These are phyloP conservation scores for Hypoxylon trugodes DNA, from an alignment of 495 filamentous ascomycete genomes.

Conservation along the genomic window DNA sequence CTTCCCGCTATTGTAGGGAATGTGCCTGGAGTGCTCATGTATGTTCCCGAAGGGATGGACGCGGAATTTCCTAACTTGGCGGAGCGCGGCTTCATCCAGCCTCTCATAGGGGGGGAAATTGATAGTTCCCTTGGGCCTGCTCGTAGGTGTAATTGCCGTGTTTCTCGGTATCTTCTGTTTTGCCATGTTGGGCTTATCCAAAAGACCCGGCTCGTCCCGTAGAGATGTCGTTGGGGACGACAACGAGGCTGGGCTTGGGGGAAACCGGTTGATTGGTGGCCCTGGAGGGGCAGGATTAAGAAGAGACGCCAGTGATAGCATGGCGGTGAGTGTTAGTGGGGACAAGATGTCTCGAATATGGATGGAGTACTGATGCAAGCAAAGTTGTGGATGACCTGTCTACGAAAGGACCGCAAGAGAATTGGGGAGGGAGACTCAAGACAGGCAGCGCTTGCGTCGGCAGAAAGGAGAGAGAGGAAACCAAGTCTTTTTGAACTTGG, in stretches of 20 bases:
- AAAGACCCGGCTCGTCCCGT: constrained; percentile 36
- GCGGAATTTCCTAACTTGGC: constrained; percentile 66
- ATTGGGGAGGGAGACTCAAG: constrained; percentile 41
- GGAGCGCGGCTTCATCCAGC: constrained; percentile 61
- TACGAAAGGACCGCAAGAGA: constrained; percentile 36
- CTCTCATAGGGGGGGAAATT: constrained; percentile 74
- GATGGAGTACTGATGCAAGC: constrained; percentile 42
- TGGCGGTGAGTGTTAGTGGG: constrained; percentile 48
- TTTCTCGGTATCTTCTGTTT: constrained; percentile 65
- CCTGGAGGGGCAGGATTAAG: constrained; percentile 66
- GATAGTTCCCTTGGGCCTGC: constrained; percentile 66
- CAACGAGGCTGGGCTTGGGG: constrained; percentile 43
- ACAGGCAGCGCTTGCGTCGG: constrained; percentile 49
- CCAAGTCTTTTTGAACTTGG: constrained; percentile 43
- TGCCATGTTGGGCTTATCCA: constrained; percentile 41
- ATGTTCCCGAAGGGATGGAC: constrained; percentile 76
- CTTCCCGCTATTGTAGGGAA: constrained; percentile 94
- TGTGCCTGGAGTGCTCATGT: constrained; percentile 72
- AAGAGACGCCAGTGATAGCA: constrained; percentile 66
- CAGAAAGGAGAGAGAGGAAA: constrained; percentile 39
- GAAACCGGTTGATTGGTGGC: constrained; percentile 40
- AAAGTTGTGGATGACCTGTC: constrained; percentile 36
- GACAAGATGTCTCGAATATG: constrained; percentile 44
- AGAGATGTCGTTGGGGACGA: constrained; percentile 43
- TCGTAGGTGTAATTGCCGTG: constrained; percentile 64